Evolutionary conservation across 208 protist species (phyloP), one percentile per base, ranked within the genome.

Genomic region (Trypanosomatidae sp.): DNA sequence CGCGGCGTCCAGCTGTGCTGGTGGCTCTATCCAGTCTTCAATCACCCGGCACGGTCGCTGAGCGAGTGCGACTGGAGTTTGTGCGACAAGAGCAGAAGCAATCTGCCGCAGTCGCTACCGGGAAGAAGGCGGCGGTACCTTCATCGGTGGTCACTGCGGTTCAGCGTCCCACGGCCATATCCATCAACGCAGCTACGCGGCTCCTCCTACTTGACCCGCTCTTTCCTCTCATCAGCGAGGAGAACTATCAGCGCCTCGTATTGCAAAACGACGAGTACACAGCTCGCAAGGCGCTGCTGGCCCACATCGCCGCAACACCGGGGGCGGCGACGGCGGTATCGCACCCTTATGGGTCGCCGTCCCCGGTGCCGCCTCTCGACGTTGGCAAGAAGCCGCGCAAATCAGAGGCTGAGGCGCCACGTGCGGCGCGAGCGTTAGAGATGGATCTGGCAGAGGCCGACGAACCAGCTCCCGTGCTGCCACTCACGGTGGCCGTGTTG

Each of bases 241-340:
- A 95, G 69, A 93, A 95, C 82, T 89, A 83, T 73, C 79, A 86
- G 66, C 86, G 90, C 2, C 76, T 95, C 46, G 65, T 88, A n/a
- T 60, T 95, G 46, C 41, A 59, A 30, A 84, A 95, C 72, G 76
- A 84, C 60, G 90, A 95, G 77, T 89, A 91, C 74, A 83, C 76
- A 28, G 41, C 44, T 8, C 83, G 83, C 43, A 67, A 69, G 15
- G 56, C 13, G 30, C 60, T 84, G 53, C 53, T 74, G 56, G 59
- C 52, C 36, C 36, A 60, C 39, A 62, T 74, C 44, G n/a, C 25
- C n/a, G 60, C 72, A 3, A 56, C 43, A 13, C 59, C 33, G 60
- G 28, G 33, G 70, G 22, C 52, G 30, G 0, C 44, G 28, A 19
- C 69, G 25, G 33, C 64, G 39, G 39, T 59, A 33, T 68, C 58